Evolutionary conservation across 2,329 filamentous ascomycete species (phyloP).

Genomic region (Colletotrichum camelliae): DNA sequence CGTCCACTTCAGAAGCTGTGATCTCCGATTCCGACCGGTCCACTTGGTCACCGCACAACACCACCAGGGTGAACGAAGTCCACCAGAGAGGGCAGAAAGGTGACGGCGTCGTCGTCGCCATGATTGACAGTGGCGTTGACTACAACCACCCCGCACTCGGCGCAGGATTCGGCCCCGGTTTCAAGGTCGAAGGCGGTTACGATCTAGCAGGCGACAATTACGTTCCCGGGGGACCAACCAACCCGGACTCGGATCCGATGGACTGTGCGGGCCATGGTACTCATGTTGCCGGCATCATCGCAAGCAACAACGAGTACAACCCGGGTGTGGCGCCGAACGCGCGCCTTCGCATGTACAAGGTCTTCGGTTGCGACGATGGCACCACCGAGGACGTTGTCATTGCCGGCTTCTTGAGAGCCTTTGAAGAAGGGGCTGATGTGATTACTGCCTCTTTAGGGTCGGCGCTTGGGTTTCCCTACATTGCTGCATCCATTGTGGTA

Average conservation of each 20-base stretch:
- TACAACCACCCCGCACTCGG: not conserved
- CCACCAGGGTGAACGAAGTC: not conserved
- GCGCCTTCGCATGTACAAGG: conserved; percentile 44
- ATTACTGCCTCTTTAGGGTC: not conserved
- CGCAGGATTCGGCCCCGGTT: conserved; percentile 3
- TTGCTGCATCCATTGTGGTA: not conserved
- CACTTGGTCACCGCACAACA: not conserved
- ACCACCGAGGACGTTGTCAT: not conserved
- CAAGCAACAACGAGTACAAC: conserved; percentile 27
- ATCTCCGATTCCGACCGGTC: not conserved
- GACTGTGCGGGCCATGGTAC: conserved; percentile 31
- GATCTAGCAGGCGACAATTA: conserved; percentile 30
- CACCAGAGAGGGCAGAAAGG: not conserved
- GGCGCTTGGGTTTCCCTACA: not conserved
- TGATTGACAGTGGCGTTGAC: not conserved
- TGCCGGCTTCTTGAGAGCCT: not conserved
- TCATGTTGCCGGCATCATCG: conserved; percentile 35
- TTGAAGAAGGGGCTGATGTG: not conserved
- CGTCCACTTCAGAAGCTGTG: not conserved
- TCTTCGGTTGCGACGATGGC: conserved; percentile 31
- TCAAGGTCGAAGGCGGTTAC: conserved; percentile 24
- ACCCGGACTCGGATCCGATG: conserved; percentile 35
- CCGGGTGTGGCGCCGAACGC: conserved; percentile 45
- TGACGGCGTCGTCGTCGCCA: not conserved
- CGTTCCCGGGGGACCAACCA: not conserved